Evolutionary conservation across 2,329 filamentous ascomycete species (phyloP), one percentile per base, ranked within the genome.

Genomic region (Arthrinium phaeospermum): DNA sequence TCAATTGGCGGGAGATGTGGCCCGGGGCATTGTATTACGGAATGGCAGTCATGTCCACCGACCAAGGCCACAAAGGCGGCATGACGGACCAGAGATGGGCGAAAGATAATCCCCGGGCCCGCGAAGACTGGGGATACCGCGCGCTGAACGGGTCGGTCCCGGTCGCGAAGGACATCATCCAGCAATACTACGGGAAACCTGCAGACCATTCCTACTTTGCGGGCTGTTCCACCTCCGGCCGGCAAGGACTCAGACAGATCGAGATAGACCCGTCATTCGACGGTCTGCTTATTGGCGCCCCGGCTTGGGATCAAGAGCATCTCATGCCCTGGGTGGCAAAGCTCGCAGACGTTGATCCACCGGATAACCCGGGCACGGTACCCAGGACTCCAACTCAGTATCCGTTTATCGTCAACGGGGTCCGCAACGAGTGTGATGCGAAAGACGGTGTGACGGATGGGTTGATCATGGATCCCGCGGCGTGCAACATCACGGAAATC

Each of bases 191-290:
- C 74, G 75, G 78, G 19, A 70, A 76, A 77, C 79, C 27, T 0
- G 82, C 84, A 27, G 79, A 82, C 12, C 86, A 85, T 77, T 86
- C 84, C 6, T 91, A 90, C 78, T 91, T 87, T 76, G 82, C 84
- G 7, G 89, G 88, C 47, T 91, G 89, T 77, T 90, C 88, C 0
- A 91, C 89, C 0, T 89, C 89, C 30, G 90, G 90, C 0, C 82
- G 89, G 0, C 89, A 91, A 79, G 89, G 89, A 10, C 79, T 90
- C 13, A 87, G 85, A 70, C 85, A 88, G 71, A 81, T 87, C 3
- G 85, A 91, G 75, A 75, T 83, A 34, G 86, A 85, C 73, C 87
- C 89, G 0, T 87, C 88, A 71, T 90, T 91, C 72, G 88, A 91
- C 73, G 89, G 88, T 16, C 83, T 89, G 19, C 79, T 90, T 0